A percentile compares a stretch with the other conserved stretches of the same genome.
These are phyloP conservation scores for Penicillium griseofulvum DNA, from an alignment of 2,329 filamentous ascomycete genomes.

Conservation along the genomic window DNA sequence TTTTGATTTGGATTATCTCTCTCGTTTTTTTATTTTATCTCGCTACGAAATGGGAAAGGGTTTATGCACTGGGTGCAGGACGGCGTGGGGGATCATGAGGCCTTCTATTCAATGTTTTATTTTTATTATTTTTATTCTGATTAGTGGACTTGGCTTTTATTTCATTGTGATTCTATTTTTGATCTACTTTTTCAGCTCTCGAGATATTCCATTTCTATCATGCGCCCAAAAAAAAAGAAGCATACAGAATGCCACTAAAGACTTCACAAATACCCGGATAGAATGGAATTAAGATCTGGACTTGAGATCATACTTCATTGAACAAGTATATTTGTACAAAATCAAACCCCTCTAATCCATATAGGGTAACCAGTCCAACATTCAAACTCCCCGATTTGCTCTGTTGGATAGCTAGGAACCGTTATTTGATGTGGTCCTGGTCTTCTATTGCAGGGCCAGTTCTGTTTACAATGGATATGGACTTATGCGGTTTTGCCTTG, in stretches of 20 bases:
- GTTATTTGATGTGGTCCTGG: slow-evolving; percentile 23
- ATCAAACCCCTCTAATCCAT: neutral
- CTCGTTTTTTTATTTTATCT: slow-evolving; percentile 10
- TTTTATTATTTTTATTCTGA: neutral
- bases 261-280: neutral
- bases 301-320: neutral
- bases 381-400: slow-evolving; percentile 22
- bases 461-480: slow-evolving; percentile 7
- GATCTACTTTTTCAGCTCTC: neutral
- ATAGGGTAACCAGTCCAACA: neutral
- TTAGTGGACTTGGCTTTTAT: slow-evolving; percentile 3
- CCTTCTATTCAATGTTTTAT: slow-evolving; percentile 4
- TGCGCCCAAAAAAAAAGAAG: slow-evolving; percentile 7
- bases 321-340: too few species aligned
- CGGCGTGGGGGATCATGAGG: slow-evolving; percentile 31
- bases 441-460: slow-evolving; percentile 13
- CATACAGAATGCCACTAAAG: slow-evolving; percentile 18
- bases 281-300: neutral
- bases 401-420: slow-evolving; percentile 17
- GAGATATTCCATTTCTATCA: slow-evolving; percentile 2
- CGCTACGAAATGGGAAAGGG: slow-evolving; percentile 18
- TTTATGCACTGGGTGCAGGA: slow-evolving; percentile 38
- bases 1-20: slow-evolving; percentile 1
- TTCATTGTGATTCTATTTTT: slow-evolving; percentile 13
- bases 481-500: neutral